A percentile compares a stretch with the other conserved stretches of the same genome.
These are phyloP conservation scores for Penicillium sp. DNA, from an alignment of 2,329 filamentous ascomycete species.

Conservation along the genomic window DNA sequence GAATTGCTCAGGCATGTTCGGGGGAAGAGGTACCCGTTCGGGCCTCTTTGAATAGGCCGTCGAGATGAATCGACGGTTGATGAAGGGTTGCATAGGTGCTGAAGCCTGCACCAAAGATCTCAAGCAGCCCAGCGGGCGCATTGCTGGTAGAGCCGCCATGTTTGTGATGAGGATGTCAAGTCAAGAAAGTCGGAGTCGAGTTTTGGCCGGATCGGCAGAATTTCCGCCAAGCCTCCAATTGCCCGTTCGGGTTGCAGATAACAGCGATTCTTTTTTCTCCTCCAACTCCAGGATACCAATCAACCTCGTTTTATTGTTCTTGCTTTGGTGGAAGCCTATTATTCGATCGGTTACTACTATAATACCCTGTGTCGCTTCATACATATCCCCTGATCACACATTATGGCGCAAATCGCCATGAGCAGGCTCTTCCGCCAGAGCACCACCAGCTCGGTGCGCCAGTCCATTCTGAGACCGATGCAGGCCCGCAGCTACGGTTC, in stretches of 20 bases:
- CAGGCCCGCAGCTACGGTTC: slow-evolving; percentile 34
- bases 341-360: background rate
- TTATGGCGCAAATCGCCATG: slow-evolving; percentile 43
- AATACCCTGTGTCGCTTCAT: background rate
- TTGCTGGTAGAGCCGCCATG: slow-evolving; percentile 61
- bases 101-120: slow-evolving; percentile 59
- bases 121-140: slow-evolving; percentile 70
- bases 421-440: slow-evolving; percentile 41
- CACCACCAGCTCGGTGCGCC: slow-evolving; percentile 31
- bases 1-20: slow-evolving; percentile 44
- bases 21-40: slow-evolving; percentile 42
- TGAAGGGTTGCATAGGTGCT: slow-evolving; percentile 55
- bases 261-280: slow-evolving; percentile 27
- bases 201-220: slow-evolving; percentile 40
- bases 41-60: slow-evolving; percentile 49
- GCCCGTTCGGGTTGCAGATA: slow-evolving; percentile 20
- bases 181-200: slow-evolving; percentile 24
- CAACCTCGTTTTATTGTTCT: slow-evolving; percentile 5
- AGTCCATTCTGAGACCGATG: slow-evolving; percentile 32
- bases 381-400: slow-evolving; percentile 3
- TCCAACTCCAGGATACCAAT: slow-evolving; percentile 11
- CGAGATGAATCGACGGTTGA: slow-evolving; percentile 50
- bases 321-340: background rate
- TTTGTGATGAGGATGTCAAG: slow-evolving; percentile 39
- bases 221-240: slow-evolving; percentile 37